Base-by-base conservation (phyloP, 2,329 filamentous ascomycete species). In the Aspergillus ochraceus region DNA sequence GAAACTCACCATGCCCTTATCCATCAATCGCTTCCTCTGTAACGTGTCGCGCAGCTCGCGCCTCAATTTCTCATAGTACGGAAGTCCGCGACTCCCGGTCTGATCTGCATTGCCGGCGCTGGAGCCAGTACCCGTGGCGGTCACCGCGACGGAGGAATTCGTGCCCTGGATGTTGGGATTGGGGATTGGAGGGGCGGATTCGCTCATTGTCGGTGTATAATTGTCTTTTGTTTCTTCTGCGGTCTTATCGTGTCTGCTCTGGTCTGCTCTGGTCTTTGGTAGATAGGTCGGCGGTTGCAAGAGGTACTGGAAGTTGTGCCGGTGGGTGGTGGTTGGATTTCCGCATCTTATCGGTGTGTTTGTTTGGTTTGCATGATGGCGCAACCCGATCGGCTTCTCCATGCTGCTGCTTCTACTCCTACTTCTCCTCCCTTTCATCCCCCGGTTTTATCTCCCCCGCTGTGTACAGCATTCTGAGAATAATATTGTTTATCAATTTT, bases 1-100 rank as follows among this genome's bases (percentile, higher is more conserved):
- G 24, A 24, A 9, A 75, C 79, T 63, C 68, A 87, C 84, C 74
- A 88, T 77, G 68, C 80, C 83, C 66, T 83, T 84, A 68, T 90
- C 87, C 55, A 90, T 80, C 19, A 83, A 68, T 29, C 86, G 82
- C 72, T 89, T 89, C 77, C 86, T 88, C 54, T 86, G 80, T 9
- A 92, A 77, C 2, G 88, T 86, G 58, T 88, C 84, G 63, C 88
- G 84, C 3, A 92, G 80, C 59, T 89, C 87, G 59, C 84, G 82
- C 60, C 89, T 84, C 52, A 90, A 81, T 70, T 88, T 88, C 73
- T 92, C 89, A 75, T 92, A 92, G 77, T 89, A 91, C 19, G 88
- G 87, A 54, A 82, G 67, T 26, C 80, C 80, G 60, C 80, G 78
- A 62, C 74, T 78, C 36, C 36, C 36, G 6, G 65, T 57, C 62